A percentile compares a stretch with the other conserved stretches of the same genome.
These are phyloP conservation scores for Raphanus sativus DNA, from an alignment of 345 rosid genomes.

Conservation along the genomic window DNA sequence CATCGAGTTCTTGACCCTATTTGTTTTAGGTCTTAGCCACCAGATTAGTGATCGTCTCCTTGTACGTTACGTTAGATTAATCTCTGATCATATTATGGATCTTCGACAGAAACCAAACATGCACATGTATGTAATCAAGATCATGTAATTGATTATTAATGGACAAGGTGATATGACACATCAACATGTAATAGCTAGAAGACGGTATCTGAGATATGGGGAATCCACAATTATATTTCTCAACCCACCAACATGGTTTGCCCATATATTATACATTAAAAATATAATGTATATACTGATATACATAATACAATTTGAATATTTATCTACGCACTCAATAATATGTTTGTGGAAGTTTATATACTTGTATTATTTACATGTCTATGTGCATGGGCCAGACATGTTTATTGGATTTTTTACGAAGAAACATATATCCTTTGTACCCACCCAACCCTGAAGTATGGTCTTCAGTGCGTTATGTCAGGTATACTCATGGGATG, in stretches of 20 bases:
- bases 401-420: slow-evolving; percentile 19
- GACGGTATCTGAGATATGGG: background rate
- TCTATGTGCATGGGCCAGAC: slow-evolving; percentile 17
- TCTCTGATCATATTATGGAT: background rate
- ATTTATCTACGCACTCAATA: slow-evolving; percentile 11
- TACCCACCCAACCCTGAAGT: slow-evolving; percentile 16
- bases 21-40: background rate
- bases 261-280: background rate
- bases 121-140: background rate
- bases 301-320: background rate
- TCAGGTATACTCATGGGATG: background rate
- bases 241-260: background rate
- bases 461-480: slow-evolving; percentile 27
- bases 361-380: slow-evolving; percentile 15
- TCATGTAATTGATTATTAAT: background rate
- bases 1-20: background rate
- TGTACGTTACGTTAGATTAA: background rate
- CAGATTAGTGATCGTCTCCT: background rate
- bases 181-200: background rate
- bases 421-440: slow-evolving; percentile 17
- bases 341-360: slow-evolving; percentile 13
- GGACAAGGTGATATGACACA: background rate
- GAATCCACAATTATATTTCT: background rate
- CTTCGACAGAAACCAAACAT: background rate
- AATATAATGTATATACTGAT: background rate